Evolutionary conservation across 2,329 filamentous ascomycete genomes (phyloP), one percentile per base, ranked within the genome.

Genomic region (Leptoxyphium fumago): DNA sequence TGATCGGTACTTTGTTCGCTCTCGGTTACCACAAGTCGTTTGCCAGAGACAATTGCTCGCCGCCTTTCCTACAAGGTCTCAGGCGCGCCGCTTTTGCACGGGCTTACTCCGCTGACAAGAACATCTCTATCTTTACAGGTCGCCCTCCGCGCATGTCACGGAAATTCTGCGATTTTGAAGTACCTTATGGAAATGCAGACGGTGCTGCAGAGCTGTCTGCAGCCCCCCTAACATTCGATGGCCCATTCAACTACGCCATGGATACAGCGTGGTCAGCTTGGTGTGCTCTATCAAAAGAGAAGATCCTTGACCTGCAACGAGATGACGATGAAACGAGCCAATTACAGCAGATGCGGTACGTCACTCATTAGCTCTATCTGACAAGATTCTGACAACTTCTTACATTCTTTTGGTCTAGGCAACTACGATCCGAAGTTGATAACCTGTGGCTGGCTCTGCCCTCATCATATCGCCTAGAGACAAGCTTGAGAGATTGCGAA

Each of bases 61-160:
- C 68, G 1, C 52, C 53, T 1, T 70, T 68, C n/a, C 52, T 71
- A 1, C 54, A 51, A 0, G 58, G 68, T 39, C 58, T 70, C 43
- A 57, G 67, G 18, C 58, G 59, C 44, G 54, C 56, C 2, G 62
- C 61, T 5, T 70, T 71, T 46, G 63, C 63, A 5, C 58, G 62
- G 1, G 60, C 61, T 5, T 72, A 69, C 43, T 64, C 64, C 6
- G 63, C 62, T 4, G 70, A 72, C 45, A 72, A 71, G 45, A 66
- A 63, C 36, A 53, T 71, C 7, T 64, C 68, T 1, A 65, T 70
- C 1, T 73, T 73, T 43, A 61, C 72, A n/a, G 70, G 70, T 3
- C 61, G 70, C 2, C 70, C 70, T 3, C 67, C 68, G 2, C 59
- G 69, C 2, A 64, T 72, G 34, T 61, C 61, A n/a, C 57, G 62